Base-by-base conservation (phyloP, 1,284 basidiomycete species). In the Rhodotorula sp. region DNA sequence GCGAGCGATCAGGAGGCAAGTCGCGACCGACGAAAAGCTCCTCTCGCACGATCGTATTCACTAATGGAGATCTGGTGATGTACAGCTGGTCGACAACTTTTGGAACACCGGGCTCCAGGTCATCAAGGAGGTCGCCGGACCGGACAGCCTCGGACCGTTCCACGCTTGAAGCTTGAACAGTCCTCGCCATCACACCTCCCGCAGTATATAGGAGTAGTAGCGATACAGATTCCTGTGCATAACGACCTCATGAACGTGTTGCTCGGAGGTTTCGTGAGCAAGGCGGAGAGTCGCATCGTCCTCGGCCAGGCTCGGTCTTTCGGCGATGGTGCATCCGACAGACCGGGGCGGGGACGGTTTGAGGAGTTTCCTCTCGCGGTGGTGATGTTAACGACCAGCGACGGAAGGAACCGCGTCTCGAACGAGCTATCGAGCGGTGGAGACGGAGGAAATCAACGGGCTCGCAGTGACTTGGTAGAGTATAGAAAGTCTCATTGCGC, bases 351-450 rank as follows among this genome's bases (percentile, higher is more conserved):
- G 10, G 39, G 2, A 14, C 12, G 10, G 39, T 43, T 12, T 12
- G 39, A 43, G 39, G 12, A 2, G 10, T 12, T 43, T 43, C 10
- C 39, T 43, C 39, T 34, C 10, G 39, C 39, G 39, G 1, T 43
- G 10, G 8, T 10, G 84, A 84, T 74, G 79, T 67, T 49, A 81
- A 6, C 34, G 34, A 34, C 34, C 34, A 34, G 34, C 34, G 79
- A 64, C 79, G 87, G 69, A 82, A 80, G 76, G 80, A 81, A 58
- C 80, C 88, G n/a, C 87, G 29, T 29, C 97, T 79, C 85, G 91
- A 79, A 96, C 94, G 10, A 84, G 87, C 78, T 97, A 94, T 81
- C 85, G 88, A 69, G 91, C 90, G 31, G 92, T 98, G 0, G 91
- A 92, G 82, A 91, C 89, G 81, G 92, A 96, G 79, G 88, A 93